Conservation (phyloP, 2,329 filamentous ascomycete genomes). For the Diaporthe ilicicola region DNA sequence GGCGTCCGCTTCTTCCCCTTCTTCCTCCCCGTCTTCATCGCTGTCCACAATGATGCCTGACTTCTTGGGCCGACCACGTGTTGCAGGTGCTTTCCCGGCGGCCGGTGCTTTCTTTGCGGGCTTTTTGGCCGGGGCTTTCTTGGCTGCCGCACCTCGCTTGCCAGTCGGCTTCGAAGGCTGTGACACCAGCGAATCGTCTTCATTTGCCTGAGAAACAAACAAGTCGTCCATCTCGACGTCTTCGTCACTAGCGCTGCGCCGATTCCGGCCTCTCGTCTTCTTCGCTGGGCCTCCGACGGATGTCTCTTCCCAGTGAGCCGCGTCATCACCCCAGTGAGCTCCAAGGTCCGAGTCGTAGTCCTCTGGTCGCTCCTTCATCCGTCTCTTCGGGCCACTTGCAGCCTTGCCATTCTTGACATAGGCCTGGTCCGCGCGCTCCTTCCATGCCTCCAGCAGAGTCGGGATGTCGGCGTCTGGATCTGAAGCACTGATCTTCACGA, state of each 20-base stretch:
- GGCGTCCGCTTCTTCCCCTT: constrained; percentile 10
- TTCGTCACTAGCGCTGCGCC: constrained; percentile 55
- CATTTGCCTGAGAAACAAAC: constrained; percentile 47
- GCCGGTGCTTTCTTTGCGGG: constrained; percentile 48
- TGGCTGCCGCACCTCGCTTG: constrained; percentile 42
- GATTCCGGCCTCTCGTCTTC: constrained; percentile 41
- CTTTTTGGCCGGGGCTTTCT: constrained; percentile 41
- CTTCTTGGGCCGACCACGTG: constrained; percentile 53
- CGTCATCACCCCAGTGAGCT: constrained; percentile 84
- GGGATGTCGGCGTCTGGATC: constrained; percentile 74
- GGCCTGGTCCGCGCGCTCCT: constrained; percentile 73
- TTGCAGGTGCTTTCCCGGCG: constrained; percentile 54
- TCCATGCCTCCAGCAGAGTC: constrained; percentile 77
- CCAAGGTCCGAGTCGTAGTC: constrained; percentile 91
- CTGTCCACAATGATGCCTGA: constrained; percentile 47
- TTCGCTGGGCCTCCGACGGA: constrained; percentile 1
- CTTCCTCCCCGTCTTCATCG: constrained; percentile 49
- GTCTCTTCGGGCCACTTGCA: constrained; percentile 58
- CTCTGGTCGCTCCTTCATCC: constrained; percentile 78
- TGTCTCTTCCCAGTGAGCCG: constrained; percentile 65
- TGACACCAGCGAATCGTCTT: constrained; percentile 55
- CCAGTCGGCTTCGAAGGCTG: constrained; percentile 44
- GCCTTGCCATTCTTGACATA: constrained; percentile 67
- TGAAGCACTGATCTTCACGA: constrained; percentile 71
- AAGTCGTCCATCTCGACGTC: constrained; percentile 58